These are phyloP conservation scores for Scedosporium boydii DNA, from an alignment of 2,329 filamentous ascomycete genomes.

Conservation along the genomic window DNA sequence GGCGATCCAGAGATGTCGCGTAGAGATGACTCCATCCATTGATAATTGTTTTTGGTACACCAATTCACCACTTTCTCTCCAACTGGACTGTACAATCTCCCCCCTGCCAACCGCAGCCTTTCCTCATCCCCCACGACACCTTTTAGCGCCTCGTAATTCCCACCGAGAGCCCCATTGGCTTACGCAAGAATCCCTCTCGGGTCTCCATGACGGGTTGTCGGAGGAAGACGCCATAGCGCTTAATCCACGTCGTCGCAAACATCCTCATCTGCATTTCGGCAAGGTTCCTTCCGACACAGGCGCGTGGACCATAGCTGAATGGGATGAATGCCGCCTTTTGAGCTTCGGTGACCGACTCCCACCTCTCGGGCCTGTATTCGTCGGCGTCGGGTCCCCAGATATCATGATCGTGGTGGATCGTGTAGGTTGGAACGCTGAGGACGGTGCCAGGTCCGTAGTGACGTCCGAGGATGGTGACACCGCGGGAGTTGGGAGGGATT, in stretches of 20 bases:
- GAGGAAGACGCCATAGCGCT: slow-evolving; percentile 37
- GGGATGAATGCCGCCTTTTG: slow-evolving; percentile 70
- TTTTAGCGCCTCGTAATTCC: slow-evolving; percentile 30
- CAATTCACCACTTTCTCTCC: too few species aligned
- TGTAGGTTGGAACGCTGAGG: slow-evolving; percentile 73
- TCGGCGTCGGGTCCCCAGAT: slow-evolving; percentile 62
- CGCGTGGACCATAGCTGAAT: slow-evolving; percentile 61
- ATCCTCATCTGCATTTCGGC: slow-evolving; percentile 84
- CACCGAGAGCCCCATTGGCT: slow-evolving; percentile 62
- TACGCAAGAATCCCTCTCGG: slow-evolving; percentile 71
- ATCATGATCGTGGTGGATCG: slow-evolving; percentile 64
- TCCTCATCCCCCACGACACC: too few species aligned
- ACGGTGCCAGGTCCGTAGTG: slow-evolving; percentile 67
- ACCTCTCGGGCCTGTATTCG: slow-evolving; percentile 58
- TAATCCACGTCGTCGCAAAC: slow-evolving; percentile 60
- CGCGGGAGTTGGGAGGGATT: slow-evolving; percentile 53
- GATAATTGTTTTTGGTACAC: too few species aligned
- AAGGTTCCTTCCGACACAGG: slow-evolving; percentile 71
- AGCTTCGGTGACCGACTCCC: slow-evolving; percentile 47
- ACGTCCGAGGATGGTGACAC: slow-evolving; percentile 54
- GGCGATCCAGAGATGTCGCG: too few species aligned
- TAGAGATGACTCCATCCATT: too few species aligned
- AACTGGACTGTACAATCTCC: too few species aligned
- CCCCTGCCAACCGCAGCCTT: too few species aligned
- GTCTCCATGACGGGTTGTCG: slow-evolving; percentile 60